Percentiles rank a stretch among this genome's conserved stretches.
Evolutionary conservation across 345 rosid genomes (phyloP).

Genomic region (Gossypium raimondii): DNA sequence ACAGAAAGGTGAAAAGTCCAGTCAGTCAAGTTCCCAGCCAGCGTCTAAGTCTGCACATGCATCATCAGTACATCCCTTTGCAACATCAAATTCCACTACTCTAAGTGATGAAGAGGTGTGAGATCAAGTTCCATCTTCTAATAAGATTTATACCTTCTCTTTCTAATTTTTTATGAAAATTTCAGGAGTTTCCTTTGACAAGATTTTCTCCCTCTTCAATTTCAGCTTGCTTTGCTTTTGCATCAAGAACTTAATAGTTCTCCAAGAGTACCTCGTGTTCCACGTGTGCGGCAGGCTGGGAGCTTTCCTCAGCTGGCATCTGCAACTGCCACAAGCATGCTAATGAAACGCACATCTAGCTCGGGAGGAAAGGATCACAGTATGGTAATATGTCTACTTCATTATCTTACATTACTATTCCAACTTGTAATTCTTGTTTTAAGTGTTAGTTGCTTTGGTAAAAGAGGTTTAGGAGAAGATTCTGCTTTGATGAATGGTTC

Average conservation of each 20-base stretch:
- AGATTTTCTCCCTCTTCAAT: background rate
- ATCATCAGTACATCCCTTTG: conserved; percentile 40
- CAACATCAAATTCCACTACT: conserved; percentile 40
- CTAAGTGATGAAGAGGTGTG: conserved; percentile 93
- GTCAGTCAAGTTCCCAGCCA: conserved; percentile 42
- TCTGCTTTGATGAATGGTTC: background rate
- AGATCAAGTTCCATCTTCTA: conserved; percentile 9
- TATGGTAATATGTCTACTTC: conserved; percentile 42
- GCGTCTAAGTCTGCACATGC: conserved; percentile 51
- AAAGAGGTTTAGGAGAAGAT: background rate
- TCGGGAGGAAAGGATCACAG: conserved; percentile 68
- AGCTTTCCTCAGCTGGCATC: conserved; percentile 74
- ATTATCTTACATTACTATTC: background rate
- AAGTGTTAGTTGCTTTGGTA: conserved; percentile 4
- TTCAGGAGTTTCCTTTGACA: background rate
- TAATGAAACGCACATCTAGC: conserved; percentile 65
- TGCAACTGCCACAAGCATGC: conserved; percentile 57
- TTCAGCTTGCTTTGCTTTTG: conserved; percentile 89
- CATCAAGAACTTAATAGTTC: conserved; percentile 99
- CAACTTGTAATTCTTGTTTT: background rate
- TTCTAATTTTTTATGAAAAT: conserved; percentile 11
- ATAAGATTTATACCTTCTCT: background rate
- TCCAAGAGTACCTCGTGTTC: conserved; percentile 97
- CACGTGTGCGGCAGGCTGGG: conserved; percentile 82
- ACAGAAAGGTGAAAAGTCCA: conserved; percentile 59